Conservation (phyloP, 116 monocot genomes). For the Phalaenopsis hybrid region DNA sequence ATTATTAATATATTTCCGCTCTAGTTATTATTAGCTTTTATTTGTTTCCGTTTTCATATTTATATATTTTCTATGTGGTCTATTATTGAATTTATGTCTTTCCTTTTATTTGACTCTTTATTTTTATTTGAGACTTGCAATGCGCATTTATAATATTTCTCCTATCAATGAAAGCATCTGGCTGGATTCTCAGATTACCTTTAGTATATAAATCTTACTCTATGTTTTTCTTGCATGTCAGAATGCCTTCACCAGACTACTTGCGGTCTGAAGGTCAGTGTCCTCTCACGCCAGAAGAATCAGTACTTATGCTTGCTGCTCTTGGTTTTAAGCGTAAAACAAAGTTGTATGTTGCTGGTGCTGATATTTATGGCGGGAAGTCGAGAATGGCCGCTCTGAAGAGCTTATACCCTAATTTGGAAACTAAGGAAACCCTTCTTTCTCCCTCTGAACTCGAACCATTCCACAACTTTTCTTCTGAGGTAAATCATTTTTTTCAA, state of each 20-base stretch:
- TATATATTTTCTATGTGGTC: no score
- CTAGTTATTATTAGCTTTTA: no score
- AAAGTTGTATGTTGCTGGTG: slow-evolving; percentile 82
- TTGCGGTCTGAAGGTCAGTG: slow-evolving; percentile 87
- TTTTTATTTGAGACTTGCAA: no score
- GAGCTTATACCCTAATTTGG: slow-evolving; percentile 76
- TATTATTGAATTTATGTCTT: no score
- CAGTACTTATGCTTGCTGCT: slow-evolving; percentile 89
- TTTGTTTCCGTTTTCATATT: no score
- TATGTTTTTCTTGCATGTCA: slow-evolving; percentile 16
- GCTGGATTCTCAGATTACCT: no score
- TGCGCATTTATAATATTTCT: no score
- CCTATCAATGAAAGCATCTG: no score
- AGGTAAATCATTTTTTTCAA: slow-evolving; percentile 41
- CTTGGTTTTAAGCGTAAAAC: slow-evolving; percentile 84
- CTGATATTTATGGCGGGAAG: slow-evolving; percentile 88
- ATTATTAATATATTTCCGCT: no score
- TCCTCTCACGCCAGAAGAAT: slow-evolving; percentile 93
- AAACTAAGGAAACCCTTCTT: slow-evolving; percentile 79
- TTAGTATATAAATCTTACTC: no score
- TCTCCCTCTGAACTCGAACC: slow-evolving; percentile 68
- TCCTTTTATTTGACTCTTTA: no score
- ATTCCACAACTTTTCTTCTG: slow-evolving; percentile 72
- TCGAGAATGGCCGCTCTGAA: slow-evolving; percentile 75
- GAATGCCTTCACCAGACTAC: slow-evolving; percentile 63